Evolutionary conservation across 805 yeast genomes (phyloP).

Genomic region (Zygosaccharomyces bailii): DNA sequence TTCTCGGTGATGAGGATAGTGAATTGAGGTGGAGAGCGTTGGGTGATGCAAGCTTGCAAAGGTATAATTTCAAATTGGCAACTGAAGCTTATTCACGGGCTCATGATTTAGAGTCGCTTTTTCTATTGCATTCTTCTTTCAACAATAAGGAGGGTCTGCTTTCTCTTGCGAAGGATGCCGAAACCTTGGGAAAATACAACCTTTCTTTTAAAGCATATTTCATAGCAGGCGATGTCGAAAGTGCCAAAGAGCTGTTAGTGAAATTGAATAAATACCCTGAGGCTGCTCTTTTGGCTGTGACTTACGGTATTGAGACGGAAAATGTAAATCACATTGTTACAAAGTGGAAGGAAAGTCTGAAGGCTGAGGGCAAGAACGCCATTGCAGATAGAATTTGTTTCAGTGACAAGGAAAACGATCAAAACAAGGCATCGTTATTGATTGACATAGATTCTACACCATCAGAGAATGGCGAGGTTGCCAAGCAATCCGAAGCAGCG

Average conservation of each 20-base stretch:
- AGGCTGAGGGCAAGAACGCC: constrained; percentile 46
- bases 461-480: constrained; percentile 19
- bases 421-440: constrained; percentile 32
- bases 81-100: constrained; percentile 75
- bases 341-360: constrained; percentile 65
- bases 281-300: constrained; percentile 74
- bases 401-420: constrained; percentile 23
- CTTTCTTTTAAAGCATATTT: constrained; percentile 90
- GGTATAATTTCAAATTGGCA: constrained; percentile 80
- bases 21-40: constrained; percentile 85
- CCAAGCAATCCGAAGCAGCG: constrained; percentile 8
- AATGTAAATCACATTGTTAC: constrained; percentile 47
- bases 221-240: constrained; percentile 68
- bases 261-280: constrained; percentile 72
- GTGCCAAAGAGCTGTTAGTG: constrained; percentile 62
- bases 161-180: constrained; percentile 64
- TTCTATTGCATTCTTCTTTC: constrained; percentile 77
- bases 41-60: constrained; percentile 79
- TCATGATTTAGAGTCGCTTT: constrained; percentile 74
- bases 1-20: constrained; percentile 51
- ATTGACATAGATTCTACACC: constrained; percentile 41
- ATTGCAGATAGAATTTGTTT: constrained; percentile 64
- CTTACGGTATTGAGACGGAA: constrained; percentile 54
- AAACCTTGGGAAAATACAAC: constrained; percentile 74
- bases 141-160: constrained; percentile 61